These are phyloP conservation scores for Cercospora beticola DNA, from an alignment of 2,329 filamentous ascomycete genomes.

Conservation along the genomic window DNA sequence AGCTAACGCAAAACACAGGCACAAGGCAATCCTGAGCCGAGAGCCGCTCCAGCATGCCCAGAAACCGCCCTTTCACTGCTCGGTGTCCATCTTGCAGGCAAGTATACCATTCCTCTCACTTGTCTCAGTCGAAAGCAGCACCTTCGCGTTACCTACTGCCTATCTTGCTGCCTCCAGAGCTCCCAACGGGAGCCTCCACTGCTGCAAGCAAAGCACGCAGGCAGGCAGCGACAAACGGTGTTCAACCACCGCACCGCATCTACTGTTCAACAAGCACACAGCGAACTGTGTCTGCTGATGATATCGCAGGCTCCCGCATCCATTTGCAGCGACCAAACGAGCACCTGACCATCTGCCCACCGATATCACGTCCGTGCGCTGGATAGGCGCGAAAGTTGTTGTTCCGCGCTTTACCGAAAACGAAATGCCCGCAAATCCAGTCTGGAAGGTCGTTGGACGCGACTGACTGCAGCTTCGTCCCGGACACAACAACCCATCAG, in stretches of 20 bases:
- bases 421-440: conserved; percentile 11
- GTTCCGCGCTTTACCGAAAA: conserved; percentile 11
- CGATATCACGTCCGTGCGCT: neutral
- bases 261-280: neutral
- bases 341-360: neutral
- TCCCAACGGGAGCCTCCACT: neutral
- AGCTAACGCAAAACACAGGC: neutral
- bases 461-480: conserved; percentile 4
- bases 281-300: neutral
- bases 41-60: neutral
- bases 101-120: neutral
- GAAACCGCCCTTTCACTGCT: neutral
- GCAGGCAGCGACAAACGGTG: neutral
- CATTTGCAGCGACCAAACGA: neutral
- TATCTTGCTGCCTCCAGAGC: neutral
- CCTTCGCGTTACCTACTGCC: neutral
- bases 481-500: conserved; percentile 13
- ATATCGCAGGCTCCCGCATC: neutral
- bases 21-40: neutral
- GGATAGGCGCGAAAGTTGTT: conserved; percentile 6
- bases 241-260: neutral
- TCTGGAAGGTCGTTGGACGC: conserved; percentile 6
- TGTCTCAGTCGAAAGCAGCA: neutral
- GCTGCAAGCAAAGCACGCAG: neutral
- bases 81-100: neutral